Base-by-base conservation (phyloP, 257 asterid genomes). In the Solanum gracilifrons region DNA sequence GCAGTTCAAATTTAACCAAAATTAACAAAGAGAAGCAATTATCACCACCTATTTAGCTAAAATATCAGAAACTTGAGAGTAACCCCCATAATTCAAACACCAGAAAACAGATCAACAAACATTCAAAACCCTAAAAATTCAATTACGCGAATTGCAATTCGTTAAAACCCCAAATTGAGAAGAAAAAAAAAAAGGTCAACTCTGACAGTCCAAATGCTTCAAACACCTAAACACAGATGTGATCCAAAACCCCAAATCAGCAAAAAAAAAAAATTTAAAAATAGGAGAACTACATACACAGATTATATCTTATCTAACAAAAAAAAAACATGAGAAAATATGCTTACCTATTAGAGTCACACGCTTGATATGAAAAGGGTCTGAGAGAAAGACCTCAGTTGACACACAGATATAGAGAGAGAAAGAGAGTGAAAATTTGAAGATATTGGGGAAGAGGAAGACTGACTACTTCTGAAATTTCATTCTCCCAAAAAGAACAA, bases 381-480 rank as follows among this genome's bases (percentile, higher is more conserved):
- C 31, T 18, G 18, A 85, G 58, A 36, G 64, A 39, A 71, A 68
- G 25, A 23, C 23, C n/a, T 37, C 36, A 62, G 85, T 36, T 35
- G 82, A 85, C 62, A 72, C 64, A 85, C 41, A 33, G 12, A 76
- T 9, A 27, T 9, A 60, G 68, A 76, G 84, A 35, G 69, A 48
- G 64, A 64, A 27, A 51, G 35, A 20, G 83, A 13, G 77, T 29
- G 90, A 64, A 35, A 46, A 64, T 33, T 74, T 84, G 32, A 41
- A 11, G 33, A 58, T 55, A 29, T 21, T 7, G 72, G 82, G 64
- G 11, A 73, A 48, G 39, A 32, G 36, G 11, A 33, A 25, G 58
- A n/a, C 86, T 48, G 51, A 88, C 77, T 73, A 33, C 86, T 72
- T 25, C 88, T 23, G 43, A 85, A 88, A 77, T 77, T 88, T 64